These are phyloP conservation scores for Haplosporangium gracile DNA, from an alignment of 192 early-diverging fungal species.

Conservation along the genomic window DNA sequence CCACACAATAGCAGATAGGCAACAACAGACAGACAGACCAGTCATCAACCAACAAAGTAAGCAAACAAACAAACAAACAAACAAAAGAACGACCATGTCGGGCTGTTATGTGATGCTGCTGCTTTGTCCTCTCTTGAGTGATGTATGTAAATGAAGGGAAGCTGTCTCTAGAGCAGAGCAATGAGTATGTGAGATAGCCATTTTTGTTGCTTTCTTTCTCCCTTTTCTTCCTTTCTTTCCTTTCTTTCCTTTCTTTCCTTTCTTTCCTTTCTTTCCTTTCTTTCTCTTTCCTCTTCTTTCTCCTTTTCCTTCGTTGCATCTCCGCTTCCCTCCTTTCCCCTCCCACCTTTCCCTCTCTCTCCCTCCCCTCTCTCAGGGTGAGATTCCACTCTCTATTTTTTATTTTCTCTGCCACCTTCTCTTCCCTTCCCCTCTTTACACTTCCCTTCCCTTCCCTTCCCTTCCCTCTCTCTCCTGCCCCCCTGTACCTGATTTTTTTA, in stretches of 20 bases:
- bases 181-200: background rate
- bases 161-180: too few relatives aligned
- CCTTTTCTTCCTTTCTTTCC: background rate
- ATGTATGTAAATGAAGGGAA: background rate
- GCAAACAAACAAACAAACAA: background rate
- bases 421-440: background rate
- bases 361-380: background rate
- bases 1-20: background rate
- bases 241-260: background rate
- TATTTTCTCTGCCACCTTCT: background rate
- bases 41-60: background rate
- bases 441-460: background rate
- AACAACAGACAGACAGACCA: background rate
- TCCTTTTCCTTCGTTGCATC: constrained; percentile 2
- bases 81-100: too few relatives aligned
- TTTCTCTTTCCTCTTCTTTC: background rate
- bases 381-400: background rate
- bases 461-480: background rate
- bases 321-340: background rate
- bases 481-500: background rate
- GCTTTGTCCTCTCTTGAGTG: too few relatives aligned
- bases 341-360: background rate
- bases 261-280: background rate
- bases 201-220: background rate
- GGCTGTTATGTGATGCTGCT: too few relatives aligned